A percentile compares a stretch with the other conserved stretches of the same genome.
These are phyloP conservation scores for Escovopsis weberi DNA, from an alignment of 2,329 filamentous ascomycete species.

Conservation along the genomic window DNA sequence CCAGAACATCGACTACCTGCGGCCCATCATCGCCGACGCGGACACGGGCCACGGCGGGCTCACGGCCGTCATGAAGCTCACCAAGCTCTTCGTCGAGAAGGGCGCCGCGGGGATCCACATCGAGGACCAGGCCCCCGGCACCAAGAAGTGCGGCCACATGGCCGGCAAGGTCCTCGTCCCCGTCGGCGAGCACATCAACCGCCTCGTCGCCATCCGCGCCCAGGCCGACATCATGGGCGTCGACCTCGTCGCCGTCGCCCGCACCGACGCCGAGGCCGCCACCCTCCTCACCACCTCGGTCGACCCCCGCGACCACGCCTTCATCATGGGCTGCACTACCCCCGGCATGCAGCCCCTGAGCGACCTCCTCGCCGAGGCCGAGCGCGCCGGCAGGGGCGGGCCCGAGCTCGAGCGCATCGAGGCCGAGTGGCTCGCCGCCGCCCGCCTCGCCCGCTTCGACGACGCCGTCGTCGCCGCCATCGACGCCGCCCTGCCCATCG, in stretches of 20 bases:
- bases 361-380: constrained; percentile 81
- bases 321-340: constrained; percentile 85
- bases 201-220: constrained; percentile 86
- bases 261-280: constrained; percentile 94
- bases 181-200: constrained; percentile 95
- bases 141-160: constrained; percentile 99
- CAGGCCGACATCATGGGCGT: constrained; percentile 97
- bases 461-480: constrained; percentile 79
- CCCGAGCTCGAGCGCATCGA: constrained; percentile 78
- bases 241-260: constrained; percentile 79
- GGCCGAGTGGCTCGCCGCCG: constrained; percentile 70
- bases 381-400: constrained; percentile 67
- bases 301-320: constrained; percentile 86
- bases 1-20: constrained; percentile 79
- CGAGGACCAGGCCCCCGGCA: constrained; percentile 94
- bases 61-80: constrained; percentile 99
- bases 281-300: constrained; percentile 96
- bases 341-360: constrained; percentile 67
- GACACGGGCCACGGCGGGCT: constrained; percentile 95
- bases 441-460: constrained; percentile 74
- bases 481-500: constrained; percentile 46
- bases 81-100: constrained; percentile 92
- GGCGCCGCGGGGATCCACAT: constrained; percentile 97
- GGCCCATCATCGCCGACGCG: constrained; percentile 90
- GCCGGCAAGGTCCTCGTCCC: constrained; percentile 95